These are phyloP conservation scores for Straminergon stramineum DNA, from an alignment of 225 moss, liverwort and hornwort species.

Conservation along the genomic window DNA sequence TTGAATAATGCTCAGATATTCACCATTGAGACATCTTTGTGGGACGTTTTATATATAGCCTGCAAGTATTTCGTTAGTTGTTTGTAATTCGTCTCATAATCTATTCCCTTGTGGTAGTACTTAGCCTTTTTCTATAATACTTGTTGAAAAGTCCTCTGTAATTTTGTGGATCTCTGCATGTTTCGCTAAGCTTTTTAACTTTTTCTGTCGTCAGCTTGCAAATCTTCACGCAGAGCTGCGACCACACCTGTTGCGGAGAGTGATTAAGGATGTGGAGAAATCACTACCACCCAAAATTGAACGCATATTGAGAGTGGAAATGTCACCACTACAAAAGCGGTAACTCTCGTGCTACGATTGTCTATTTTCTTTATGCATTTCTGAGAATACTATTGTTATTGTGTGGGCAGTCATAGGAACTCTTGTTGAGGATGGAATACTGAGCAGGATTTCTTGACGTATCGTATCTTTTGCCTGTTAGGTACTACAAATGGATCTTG, in stretches of 20 bases:
- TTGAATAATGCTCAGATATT: background rate
- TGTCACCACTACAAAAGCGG: constrained; percentile 98
- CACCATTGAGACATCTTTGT: background rate
- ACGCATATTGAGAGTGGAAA: constrained; percentile 95
- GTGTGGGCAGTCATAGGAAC: background rate
- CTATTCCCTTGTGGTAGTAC: background rate
- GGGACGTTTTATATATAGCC: background rate
- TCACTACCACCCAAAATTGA: constrained; percentile 99
- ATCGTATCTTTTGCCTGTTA: constrained; percentile 2
- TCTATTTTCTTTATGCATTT: background rate
- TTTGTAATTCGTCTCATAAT: background rate
- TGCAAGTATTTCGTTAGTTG: background rate
- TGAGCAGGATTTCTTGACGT: background rate
- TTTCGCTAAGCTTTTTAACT: background rate
- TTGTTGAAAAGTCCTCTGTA: background rate
- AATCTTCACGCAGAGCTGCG: constrained; percentile 93
- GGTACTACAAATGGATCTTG: constrained; percentile 99
- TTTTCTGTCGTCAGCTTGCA: constrained; percentile 53
- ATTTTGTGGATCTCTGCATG: background rate
- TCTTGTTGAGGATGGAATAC: background rate
- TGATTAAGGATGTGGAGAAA: constrained; percentile 96
- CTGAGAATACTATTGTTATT: background rate
- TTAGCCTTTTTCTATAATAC: background rate
- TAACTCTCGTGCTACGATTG: constrained; percentile 6
- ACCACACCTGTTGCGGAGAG: constrained; percentile 88